These are phyloP conservation scores for Alternaria burnsii DNA, from an alignment of 2,329 filamentous ascomycete genomes.

Conservation along the genomic window DNA sequence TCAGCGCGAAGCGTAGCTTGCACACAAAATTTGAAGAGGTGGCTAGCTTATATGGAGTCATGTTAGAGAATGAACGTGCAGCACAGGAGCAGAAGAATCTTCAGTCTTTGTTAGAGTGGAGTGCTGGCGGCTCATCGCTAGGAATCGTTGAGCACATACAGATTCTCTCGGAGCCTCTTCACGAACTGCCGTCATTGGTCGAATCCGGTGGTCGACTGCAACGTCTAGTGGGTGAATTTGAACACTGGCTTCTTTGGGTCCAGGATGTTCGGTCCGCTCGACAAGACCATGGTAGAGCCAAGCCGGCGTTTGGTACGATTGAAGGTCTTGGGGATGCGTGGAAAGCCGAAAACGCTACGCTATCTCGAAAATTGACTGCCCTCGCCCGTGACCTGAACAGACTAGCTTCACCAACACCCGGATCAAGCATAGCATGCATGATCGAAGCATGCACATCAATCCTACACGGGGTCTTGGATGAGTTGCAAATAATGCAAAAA, in stretches of 20 bases:
- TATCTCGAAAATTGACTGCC: constrained; percentile 46
- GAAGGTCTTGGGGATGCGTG: constrained; percentile 46
- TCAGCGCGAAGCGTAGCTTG: constrained; percentile 42
- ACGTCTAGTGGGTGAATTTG: constrained; percentile 42
- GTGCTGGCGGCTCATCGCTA: constrained; percentile 31
- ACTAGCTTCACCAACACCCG: constrained; percentile 36
- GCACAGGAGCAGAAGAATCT: constrained; percentile 50
- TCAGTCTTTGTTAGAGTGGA: constrained; percentile 48
- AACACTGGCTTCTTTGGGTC: constrained; percentile 44
- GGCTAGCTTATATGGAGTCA: constrained; percentile 43
- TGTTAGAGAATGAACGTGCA: constrained; percentile 49
- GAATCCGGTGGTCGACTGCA: constrained; percentile 45
- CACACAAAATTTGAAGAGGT: constrained; percentile 49
- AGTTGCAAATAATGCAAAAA: constrained; percentile 45
- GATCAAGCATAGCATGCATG: constrained; percentile 46
- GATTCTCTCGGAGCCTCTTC: constrained; percentile 45
- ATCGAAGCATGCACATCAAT: constrained; percentile 41
- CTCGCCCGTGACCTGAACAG: constrained; percentile 44
- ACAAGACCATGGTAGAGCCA: constrained; percentile 9
- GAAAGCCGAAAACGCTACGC: constrained; percentile 44
- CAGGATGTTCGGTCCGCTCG: constrained; percentile 38
- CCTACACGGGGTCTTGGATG: constrained; percentile 42
- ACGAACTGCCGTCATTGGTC: constrained; percentile 47
- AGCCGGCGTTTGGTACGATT: constrained; percentile 27
- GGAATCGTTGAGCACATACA: constrained; percentile 48